Percentiles rank a stretch among this genome's conserved stretches.
Conservation (phyloP, 768 basidiomycete genomes). For the Leccinum aurantiacum region DNA sequence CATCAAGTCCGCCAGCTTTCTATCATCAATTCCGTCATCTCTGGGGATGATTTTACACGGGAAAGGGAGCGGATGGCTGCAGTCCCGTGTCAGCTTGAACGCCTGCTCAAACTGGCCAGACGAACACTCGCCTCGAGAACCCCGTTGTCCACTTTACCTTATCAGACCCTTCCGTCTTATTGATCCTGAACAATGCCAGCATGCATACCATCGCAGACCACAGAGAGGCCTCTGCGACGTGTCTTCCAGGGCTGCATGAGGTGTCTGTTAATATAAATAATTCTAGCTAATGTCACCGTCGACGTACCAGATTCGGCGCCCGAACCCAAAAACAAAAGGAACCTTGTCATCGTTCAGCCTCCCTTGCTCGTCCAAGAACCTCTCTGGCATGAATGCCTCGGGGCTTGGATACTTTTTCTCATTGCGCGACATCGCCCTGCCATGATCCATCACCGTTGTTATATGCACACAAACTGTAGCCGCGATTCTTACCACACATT, state of each 20-base stretch:
- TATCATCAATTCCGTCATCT: not conserved
- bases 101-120: not conserved
- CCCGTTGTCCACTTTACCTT: slow-evolving; percentile 22
- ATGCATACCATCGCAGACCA: slow-evolving; percentile 26
- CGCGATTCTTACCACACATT: not conserved
- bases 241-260: slow-evolving; percentile 18
- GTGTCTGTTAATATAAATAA: not conserved
- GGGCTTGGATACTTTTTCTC: not conserved
- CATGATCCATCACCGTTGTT: not conserved
- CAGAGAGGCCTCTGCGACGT: slow-evolving; percentile 22
- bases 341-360: not conserved
- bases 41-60: not conserved
- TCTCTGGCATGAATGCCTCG: not conserved
- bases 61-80: slow-evolving; percentile 16
- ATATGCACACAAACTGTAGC: not conserved
- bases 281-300: not conserved
- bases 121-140: slow-evolving; percentile 8
- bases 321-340: slow-evolving; percentile 15
- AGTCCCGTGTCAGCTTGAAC: not conserved
- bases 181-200: slow-evolving; percentile 17
- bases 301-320: slow-evolving; percentile 22
- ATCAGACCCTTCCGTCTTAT: slow-evolving; percentile 15
- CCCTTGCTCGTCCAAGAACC: not conserved
- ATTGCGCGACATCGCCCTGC: not conserved
- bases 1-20: not conserved